Percentiles rank a stretch among this genome's conserved stretches.
phyloP scores from a whole-genome alignment of 2,329 filamentous ascomycete genomes.

The Raffaelea deltoideospora region DNA sequence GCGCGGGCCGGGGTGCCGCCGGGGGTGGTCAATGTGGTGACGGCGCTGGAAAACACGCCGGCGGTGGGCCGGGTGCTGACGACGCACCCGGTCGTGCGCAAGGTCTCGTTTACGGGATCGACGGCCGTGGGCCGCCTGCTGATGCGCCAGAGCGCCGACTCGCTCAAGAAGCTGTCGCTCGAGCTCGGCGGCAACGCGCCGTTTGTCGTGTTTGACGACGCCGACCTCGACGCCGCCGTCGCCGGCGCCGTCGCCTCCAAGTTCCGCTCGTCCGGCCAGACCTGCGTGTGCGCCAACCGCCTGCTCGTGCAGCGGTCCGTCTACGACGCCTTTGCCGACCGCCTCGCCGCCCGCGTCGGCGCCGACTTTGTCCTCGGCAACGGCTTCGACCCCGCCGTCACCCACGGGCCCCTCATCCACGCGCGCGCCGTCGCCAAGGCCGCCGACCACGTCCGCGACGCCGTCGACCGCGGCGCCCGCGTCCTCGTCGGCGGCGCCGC shows the following conservation, averaged over 20 bases:
- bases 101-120: constrained; percentile 87
- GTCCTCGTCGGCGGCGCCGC: constrained; percentile 61
- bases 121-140: constrained; percentile 55
- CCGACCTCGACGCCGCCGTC: constrained; percentile 75
- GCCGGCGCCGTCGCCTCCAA: constrained; percentile 72
- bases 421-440: constrained; percentile 68
- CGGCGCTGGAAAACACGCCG: constrained; percentile 62
- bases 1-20: constrained; percentile 77
- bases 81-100: constrained; percentile 61
- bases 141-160: constrained; percentile 78
- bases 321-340: constrained; percentile 58
- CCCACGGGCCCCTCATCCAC: constrained; percentile 77
- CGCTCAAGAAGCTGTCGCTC: constrained; percentile 69
- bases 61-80: constrained; percentile 67
- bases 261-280: constrained; percentile 90
- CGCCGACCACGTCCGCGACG: constrained; percentile 65
- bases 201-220: constrained; percentile 94
- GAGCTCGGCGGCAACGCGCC: constrained; percentile 92
- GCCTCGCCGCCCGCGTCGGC: constrained; percentile 59
- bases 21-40: constrained; percentile 83
- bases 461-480: constrained; percentile 60
- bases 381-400: constrained; percentile 54
- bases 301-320: constrained; percentile 66
- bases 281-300: constrained; percentile 80
- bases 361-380: constrained; percentile 58